Evolutionary conservation across 2,329 filamentous ascomycete species (phyloP).

Genomic region (Tolypocladium amazonense): DNA sequence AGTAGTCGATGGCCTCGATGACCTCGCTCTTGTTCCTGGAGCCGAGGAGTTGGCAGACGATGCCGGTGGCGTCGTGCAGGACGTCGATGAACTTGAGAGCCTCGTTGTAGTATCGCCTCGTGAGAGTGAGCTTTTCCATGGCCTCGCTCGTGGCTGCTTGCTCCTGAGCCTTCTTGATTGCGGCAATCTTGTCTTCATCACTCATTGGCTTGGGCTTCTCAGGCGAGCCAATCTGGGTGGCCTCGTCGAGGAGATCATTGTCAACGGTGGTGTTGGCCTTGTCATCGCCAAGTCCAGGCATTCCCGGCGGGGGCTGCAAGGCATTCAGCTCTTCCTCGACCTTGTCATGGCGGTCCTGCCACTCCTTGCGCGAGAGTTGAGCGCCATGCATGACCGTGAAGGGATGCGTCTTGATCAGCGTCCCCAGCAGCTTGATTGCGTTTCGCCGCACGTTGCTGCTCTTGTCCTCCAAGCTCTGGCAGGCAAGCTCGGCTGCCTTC

Average conservation of each 20-base stretch:
- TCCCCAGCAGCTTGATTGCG: conserved; percentile 82
- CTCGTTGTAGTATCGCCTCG: conserved; percentile 84
- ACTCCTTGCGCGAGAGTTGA: conserved; percentile 74
- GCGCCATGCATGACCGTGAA: conserved; percentile 88
- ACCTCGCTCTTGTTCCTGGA: conserved; percentile 98
- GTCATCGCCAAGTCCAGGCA: conserved; percentile 49
- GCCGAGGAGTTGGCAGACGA: conserved; percentile 77
- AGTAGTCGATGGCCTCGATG: conserved; percentile 98
- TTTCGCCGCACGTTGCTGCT: conserved; percentile 95
- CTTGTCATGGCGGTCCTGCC: conserved; percentile 70
- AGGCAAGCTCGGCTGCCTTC: conserved; percentile 75
- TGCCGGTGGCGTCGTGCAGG: conserved; percentile 69
- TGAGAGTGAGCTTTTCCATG: conserved; percentile 77
- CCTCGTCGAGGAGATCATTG: conserved; percentile 72
- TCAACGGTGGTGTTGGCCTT: conserved; percentile 62
- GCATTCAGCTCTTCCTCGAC: conserved; percentile 75
- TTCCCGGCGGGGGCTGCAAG: conserved; percentile 69
- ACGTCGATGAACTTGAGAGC: conserved; percentile 90
- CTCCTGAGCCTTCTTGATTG: conserved; percentile 69
- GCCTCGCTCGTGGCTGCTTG: conserved; percentile 84
- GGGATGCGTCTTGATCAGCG: conserved; percentile 85
- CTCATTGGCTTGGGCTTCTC: conserved; percentile 59
- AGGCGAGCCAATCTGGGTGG: conserved; percentile 66
- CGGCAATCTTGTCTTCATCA: conserved; percentile 65
- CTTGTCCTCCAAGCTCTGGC: conserved; percentile 88